A percentile compares a stretch with the other conserved stretches of the same genome.
phyloP scores from a whole-genome alignment of 331 rosid species.

The Quercus lobata region DNA sequence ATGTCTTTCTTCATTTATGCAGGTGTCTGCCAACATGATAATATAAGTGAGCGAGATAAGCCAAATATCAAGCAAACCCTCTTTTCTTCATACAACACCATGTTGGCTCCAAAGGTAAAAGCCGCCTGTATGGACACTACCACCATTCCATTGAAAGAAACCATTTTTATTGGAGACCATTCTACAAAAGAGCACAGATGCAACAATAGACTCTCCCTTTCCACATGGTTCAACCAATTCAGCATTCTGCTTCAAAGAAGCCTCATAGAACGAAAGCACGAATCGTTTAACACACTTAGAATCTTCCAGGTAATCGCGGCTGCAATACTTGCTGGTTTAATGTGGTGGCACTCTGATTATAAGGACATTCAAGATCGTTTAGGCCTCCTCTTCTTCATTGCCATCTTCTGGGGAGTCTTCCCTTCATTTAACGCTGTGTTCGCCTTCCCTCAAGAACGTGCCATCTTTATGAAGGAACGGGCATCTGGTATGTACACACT shows the following conservation, averaged over 20 bases:
- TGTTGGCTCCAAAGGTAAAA: slow-evolving; percentile 67
- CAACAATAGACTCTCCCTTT: slow-evolving; percentile 21
- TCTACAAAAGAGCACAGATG: slow-evolving; percentile 21
- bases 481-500: slow-evolving; percentile 86
- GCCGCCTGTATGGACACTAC: slow-evolving; percentile 47
- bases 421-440: slow-evolving; percentile 82
- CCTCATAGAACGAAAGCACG: slow-evolving; percentile 83
- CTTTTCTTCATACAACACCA: slow-evolving; percentile 63
- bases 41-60: slow-evolving; percentile 46
- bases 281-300: slow-evolving; percentile 69
- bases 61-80: slow-evolving; percentile 65
- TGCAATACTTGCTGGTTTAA: slow-evolving; percentile 68
- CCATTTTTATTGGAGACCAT: slow-evolving; percentile 14
- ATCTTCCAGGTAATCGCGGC: slow-evolving; percentile 73
- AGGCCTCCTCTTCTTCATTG: slow-evolving; percentile 85
- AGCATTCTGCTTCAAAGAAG: slow-evolving; percentile 65
- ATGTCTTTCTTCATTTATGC: slow-evolving; percentile 27
- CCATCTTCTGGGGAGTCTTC: slow-evolving; percentile 94
- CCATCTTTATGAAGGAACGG: slow-evolving; percentile 68
- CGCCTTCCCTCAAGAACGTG: slow-evolving; percentile 90
- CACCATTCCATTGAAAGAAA: slow-evolving; percentile 15
- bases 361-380: slow-evolving; percentile 73
- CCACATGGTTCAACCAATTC: slow-evolving; percentile 72
- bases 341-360: slow-evolving; percentile 92
- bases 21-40: slow-evolving; percentile 67